A percentile compares a stretch with the other conserved stretches of the same genome.
Evolutionary conservation across 305 asterid species (phyloP).

Genomic region (Fraxinus ornus): DNA sequence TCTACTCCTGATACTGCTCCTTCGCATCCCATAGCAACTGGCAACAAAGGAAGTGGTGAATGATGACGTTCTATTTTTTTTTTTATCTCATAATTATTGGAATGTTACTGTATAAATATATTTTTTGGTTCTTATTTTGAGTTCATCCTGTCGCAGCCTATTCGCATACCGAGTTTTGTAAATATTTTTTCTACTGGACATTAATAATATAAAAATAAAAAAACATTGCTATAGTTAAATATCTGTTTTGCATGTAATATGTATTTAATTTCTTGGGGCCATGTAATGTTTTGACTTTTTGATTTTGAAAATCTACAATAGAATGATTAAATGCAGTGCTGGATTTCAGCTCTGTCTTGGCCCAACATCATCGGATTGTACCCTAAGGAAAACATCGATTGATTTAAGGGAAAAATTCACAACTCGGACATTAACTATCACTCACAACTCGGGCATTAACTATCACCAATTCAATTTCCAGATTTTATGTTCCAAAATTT

Average conservation of each 20-base stretch:
- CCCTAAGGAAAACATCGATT: neutral
- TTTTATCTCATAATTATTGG: neutral
- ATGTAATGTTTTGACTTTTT: neutral
- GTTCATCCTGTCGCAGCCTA: neutral
- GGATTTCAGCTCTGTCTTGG: neutral
- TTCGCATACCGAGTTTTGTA: neutral
- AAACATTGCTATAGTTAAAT: no score
- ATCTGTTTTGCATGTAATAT: neutral
- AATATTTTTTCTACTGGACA: neutral
- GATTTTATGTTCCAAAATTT: no score
- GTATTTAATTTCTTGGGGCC: neutral
- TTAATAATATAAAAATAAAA: neutral
- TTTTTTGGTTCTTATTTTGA: neutral
- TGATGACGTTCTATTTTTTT: slow-evolving; percentile 39
- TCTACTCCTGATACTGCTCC: slow-evolving; percentile 49
- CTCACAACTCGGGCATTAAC: no score
- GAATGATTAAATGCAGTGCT: neutral
- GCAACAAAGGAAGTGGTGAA: slow-evolving; percentile 38
- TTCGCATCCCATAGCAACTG: slow-evolving; percentile 35
- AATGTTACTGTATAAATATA: neutral
- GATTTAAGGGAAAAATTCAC: neutral
- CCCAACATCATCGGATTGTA: neutral
- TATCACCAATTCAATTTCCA: no score
- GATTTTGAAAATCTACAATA: neutral
- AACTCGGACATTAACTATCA: no score